phyloP scores from a whole-genome alignment of 2,329 filamentous ascomycete species.

The Aspergillus hortae region DNA sequence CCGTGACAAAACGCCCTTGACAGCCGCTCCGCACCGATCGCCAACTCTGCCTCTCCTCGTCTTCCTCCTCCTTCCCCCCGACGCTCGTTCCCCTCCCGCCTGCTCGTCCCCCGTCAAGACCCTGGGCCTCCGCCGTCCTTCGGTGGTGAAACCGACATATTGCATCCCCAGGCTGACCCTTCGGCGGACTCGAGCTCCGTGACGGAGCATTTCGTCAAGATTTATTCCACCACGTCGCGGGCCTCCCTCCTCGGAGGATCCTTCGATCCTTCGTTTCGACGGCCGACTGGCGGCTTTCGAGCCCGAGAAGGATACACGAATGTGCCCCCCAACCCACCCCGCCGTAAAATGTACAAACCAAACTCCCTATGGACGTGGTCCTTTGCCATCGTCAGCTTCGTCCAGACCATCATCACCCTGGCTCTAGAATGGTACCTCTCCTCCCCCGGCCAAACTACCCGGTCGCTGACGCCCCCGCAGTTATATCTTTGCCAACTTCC shows the following conservation, averaged over 20 bases:
- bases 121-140: slow-evolving; percentile 17
- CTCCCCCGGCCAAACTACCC: background rate
- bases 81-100: slow-evolving; percentile 5
- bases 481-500: slow-evolving; percentile 87
- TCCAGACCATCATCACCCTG: slow-evolving; percentile 78
- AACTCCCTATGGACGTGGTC: slow-evolving; percentile 83
- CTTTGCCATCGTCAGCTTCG: slow-evolving; percentile 69
- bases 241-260: slow-evolving; percentile 59
- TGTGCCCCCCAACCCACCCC: slow-evolving; percentile 29
- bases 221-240: slow-evolving; percentile 55
- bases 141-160: slow-evolving; percentile 33
- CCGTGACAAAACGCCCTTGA: background rate
- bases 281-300: slow-evolving; percentile 48
- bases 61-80: background rate
- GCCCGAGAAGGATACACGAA: slow-evolving; percentile 49
- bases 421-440: slow-evolving; percentile 78
- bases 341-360: slow-evolving; percentile 67
- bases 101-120: background rate
- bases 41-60: background rate
- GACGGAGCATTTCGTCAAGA: slow-evolving; percentile 47
- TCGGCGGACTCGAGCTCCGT: slow-evolving; percentile 34
- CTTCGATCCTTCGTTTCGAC: slow-evolving; percentile 49
- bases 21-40: background rate
- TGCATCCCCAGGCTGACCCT: slow-evolving; percentile 25
- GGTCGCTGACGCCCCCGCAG: slow-evolving; percentile 42